These are phyloP conservation scores for Coelastrella sp. DNA, from an alignment of 139 green algal species.

Conservation along the genomic window DNA sequence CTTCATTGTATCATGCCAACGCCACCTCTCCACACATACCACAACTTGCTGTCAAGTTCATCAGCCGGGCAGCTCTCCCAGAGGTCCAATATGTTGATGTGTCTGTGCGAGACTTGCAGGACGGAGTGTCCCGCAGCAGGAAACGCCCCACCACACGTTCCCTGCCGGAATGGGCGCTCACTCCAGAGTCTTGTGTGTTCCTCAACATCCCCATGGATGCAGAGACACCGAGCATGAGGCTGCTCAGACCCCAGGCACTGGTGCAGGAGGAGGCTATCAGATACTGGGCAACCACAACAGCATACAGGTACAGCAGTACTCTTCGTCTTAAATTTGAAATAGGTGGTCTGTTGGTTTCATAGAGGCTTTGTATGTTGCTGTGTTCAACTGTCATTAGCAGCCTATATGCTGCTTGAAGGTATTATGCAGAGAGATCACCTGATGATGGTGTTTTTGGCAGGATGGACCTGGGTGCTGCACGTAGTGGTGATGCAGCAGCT, in stretches of 20 bases:
- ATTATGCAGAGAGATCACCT: too few relatives aligned
- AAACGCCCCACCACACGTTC: conserved; percentile 27
- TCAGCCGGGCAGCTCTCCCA: background rate
- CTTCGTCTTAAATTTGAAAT: too few relatives aligned
- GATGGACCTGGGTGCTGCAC: conserved; percentile 69
- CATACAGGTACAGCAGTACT: conserved; percentile 56
- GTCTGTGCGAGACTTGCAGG: conserved; percentile 10
- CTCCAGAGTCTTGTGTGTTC: conserved; percentile 59
- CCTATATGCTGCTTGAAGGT: too few relatives aligned
- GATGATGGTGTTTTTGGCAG: conserved; percentile 5
- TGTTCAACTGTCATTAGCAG: too few relatives aligned
- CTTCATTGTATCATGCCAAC: background rate
- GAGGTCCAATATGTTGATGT: background rate
- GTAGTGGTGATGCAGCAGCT: conserved; percentile 47
- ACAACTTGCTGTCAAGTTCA: background rate
- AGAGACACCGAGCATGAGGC: conserved; percentile 71
- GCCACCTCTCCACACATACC: background rate
- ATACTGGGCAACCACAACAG: conserved; percentile 64
- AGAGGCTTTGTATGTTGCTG: background rate
- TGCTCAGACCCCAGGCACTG: conserved; percentile 72
- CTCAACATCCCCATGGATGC: conserved; percentile 81
- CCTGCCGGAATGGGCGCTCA: conserved; percentile 58
- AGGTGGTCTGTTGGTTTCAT: background rate
- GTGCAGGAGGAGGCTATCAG: conserved; percentile 76
- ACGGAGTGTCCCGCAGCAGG: conserved; percentile 29